Conservation (phyloP, 1,284 basidiomycete species). For the Apiotrichum siamense region DNA sequence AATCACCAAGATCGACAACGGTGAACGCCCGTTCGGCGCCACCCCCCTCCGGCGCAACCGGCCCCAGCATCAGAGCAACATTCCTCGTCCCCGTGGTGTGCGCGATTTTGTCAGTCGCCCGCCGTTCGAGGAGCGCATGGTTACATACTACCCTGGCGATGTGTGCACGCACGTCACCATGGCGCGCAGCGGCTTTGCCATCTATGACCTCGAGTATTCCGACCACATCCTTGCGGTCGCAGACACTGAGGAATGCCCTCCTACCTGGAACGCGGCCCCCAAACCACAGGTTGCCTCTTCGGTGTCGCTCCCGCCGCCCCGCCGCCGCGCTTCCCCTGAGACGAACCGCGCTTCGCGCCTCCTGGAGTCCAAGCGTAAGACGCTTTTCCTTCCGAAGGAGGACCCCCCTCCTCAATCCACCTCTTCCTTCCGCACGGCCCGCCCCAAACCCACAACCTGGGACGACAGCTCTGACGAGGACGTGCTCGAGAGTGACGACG, state of each 20-base stretch:
- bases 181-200: constrained; percentile 38
- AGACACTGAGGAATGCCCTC: constrained; percentile 21
- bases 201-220: constrained; percentile 40
- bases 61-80: constrained; percentile 1
- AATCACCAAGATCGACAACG: constrained; percentile 27
- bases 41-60: constrained; percentile 5
- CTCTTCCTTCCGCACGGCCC: constrained; percentile 12
- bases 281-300: constrained; percentile 1
- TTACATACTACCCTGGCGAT: constrained; percentile 30
- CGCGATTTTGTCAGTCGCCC: constrained; percentile 35
- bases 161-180: constrained; percentile 31
- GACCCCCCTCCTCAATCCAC: neutral
- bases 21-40: constrained; percentile 21
- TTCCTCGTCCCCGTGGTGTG: constrained; percentile 29
- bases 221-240: constrained; percentile 33
- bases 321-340: neutral
- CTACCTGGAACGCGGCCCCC: neutral
- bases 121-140: constrained; percentile 41
- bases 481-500: constrained; percentile 12
- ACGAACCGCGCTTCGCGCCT: neutral
- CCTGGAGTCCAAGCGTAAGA: neutral
- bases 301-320: neutral
- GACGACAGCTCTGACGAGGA: constrained; percentile 20
- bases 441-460: constrained; percentile 11
- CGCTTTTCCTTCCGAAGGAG: neutral